phyloP scores from a whole-genome alignment of 148 eudicot species.

The Chenopodium suecicum region DNA sequence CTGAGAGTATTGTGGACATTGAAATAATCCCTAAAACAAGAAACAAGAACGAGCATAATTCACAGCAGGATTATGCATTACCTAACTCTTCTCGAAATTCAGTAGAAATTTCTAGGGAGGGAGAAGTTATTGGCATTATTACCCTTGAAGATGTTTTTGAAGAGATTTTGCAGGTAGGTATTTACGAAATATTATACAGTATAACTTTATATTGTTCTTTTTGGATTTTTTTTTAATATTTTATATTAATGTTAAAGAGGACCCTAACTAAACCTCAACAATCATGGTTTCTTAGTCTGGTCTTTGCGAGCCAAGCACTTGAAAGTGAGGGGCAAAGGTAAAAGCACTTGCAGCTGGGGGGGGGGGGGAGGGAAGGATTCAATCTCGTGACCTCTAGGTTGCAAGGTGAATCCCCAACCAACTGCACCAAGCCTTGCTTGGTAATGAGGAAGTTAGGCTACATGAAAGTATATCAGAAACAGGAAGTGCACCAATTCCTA shows the following conservation, averaged over 20 bases:
- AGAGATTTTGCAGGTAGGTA: constrained; percentile 85
- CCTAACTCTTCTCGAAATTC: constrained; percentile 33
- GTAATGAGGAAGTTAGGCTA: neutral
- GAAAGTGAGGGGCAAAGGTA: too few species aligned
- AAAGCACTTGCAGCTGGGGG: too few species aligned
- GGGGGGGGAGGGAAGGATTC: too few species aligned
- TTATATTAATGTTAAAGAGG: too few species aligned
- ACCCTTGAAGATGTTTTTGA: constrained; percentile 98
- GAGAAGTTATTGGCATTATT: constrained; percentile 91
- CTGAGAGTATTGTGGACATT: constrained; percentile 61
- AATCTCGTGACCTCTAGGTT: too few species aligned
- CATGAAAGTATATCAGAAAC: too few species aligned
- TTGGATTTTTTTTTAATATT: neutral
- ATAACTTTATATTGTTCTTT: neutral
- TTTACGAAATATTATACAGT: neutral
- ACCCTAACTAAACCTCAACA: too few species aligned
- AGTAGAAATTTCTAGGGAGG: constrained; percentile 66
- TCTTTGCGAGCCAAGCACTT: too few species aligned
- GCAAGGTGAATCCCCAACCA: too few species aligned
- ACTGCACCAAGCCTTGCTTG: too few species aligned
- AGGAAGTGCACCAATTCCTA: too few species aligned
- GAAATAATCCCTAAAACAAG: constrained; percentile 50
- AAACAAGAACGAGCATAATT: constrained; percentile 2
- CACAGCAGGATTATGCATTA: constrained; percentile 1
- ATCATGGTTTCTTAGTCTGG: too few species aligned